Evolutionary conservation across 306 rosid genomes (phyloP).

Genomic region (Dalbergia oliveri): DNA sequence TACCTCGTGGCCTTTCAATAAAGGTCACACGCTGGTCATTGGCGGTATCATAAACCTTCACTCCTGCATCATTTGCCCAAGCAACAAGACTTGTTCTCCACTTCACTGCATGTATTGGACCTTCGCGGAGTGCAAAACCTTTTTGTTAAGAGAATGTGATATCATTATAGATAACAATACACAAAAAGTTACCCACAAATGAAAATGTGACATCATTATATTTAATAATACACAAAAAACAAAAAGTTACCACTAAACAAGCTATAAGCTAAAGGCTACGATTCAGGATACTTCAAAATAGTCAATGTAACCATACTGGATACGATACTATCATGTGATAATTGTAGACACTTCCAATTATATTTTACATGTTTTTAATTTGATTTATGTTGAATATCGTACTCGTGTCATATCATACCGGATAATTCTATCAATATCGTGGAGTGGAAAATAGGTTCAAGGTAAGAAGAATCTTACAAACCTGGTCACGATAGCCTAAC

Average conservation of each 20-base stretch:
- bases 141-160: neutral
- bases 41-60: slow-evolving; percentile 83
- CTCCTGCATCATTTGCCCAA: slow-evolving; percentile 94
- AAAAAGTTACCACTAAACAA: neutral
- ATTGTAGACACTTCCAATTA: no score
- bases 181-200: no score
- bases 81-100: slow-evolving; percentile 89
- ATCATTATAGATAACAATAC: neutral
- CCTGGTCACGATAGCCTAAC: slow-evolving; percentile 88
- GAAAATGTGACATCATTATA: no score
- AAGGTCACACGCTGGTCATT: slow-evolving; percentile 86
- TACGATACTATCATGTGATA: no score
- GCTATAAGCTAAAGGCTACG: no score
- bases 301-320: no score
- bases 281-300: no score
- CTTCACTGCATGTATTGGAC: slow-evolving; percentile 86
- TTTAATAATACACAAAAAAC: no score
- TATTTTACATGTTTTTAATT: no score
- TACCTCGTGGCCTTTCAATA: slow-evolving; percentile 85
- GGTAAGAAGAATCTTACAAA: slow-evolving; percentile 43
- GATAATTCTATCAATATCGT: no score
- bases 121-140: slow-evolving; percentile 94
- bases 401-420: no score
- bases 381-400: neutral
- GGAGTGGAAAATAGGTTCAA: neutral